Percentiles rank a stretch among this genome's conserved stretches.
phyloP scores from a whole-genome alignment of 2,329 filamentous ascomycete species.

The Clonostachys byssicola region DNA sequence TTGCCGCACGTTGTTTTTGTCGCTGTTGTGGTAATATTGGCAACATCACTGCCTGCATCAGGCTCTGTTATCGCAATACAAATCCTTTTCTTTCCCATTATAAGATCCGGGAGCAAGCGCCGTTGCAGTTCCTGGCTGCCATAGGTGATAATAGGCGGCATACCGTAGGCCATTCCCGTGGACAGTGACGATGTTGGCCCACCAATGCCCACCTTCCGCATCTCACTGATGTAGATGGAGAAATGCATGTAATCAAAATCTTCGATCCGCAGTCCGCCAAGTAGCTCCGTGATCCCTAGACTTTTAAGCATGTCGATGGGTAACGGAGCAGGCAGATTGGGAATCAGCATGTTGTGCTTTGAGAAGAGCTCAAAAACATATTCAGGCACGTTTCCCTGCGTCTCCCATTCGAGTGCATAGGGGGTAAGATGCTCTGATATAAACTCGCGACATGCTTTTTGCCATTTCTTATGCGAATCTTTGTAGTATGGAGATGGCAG shows the following conservation, averaged over 20 bases:
- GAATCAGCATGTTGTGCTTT: slow-evolving; percentile 29
- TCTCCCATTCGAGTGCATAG: slow-evolving; percentile 60
- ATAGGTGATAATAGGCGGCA: slow-evolving; percentile 59
- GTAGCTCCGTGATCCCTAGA: slow-evolving; percentile 50
- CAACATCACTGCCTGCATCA: slow-evolving; percentile 43
- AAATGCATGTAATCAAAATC: slow-evolving; percentile 46
- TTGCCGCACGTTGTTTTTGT: slow-evolving; percentile 32
- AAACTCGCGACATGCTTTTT: slow-evolving; percentile 51
- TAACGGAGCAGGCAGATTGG: slow-evolving; percentile 37
- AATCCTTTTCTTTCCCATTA: slow-evolving; percentile 6
- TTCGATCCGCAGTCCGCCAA: slow-evolving; percentile 21
- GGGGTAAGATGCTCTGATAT: slow-evolving; percentile 55
- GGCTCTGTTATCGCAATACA: slow-evolving; percentile 11
- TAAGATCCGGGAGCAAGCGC: slow-evolving; percentile 4
- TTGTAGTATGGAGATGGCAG: slow-evolving; percentile 56
- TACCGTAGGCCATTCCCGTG: slow-evolving; percentile 58
- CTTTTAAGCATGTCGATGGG: slow-evolving; percentile 35
- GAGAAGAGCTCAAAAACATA: slow-evolving; percentile 28
- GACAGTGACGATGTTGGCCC: slow-evolving; percentile 49
- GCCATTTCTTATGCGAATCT: slow-evolving; percentile 52
- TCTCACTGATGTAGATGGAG: slow-evolving; percentile 51
- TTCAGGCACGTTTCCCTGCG: slow-evolving; percentile 43
- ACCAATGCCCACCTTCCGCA: slow-evolving; percentile 44
- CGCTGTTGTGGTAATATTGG: slow-evolving; percentile 58
- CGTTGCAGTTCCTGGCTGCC: slow-evolving; percentile 52